These are phyloP conservation scores for Antrodiella citrinella DNA, from an alignment of 768 basidiomycete genomes.

Conservation along the genomic window DNA sequence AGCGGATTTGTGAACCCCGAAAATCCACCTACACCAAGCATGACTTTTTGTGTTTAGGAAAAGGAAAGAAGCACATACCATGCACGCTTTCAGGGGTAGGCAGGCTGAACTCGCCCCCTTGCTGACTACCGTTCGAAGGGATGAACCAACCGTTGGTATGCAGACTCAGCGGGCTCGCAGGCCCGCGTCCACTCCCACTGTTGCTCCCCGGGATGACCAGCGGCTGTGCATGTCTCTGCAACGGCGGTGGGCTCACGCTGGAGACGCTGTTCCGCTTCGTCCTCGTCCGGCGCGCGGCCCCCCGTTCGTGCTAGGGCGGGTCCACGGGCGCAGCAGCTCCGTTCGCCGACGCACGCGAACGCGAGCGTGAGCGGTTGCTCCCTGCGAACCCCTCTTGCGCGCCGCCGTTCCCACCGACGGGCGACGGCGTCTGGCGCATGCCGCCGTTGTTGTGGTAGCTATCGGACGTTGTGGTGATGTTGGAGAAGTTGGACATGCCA, in stretches of 20 bases:
- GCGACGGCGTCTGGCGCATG: conserved; percentile 16
- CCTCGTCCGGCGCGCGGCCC: conserved; percentile 35
- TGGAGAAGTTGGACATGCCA: background rate
- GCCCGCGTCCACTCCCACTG: conserved; percentile 13
- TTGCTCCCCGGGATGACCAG: conserved; percentile 57
- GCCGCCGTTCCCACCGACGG: conserved; percentile 13
- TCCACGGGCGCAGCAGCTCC: too few relatives aligned
- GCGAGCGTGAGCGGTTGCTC: conserved; percentile 35
- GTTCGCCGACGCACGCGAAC: too few relatives aligned
- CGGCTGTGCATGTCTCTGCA: conserved; percentile 40
- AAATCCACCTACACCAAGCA: conserved; percentile 13
- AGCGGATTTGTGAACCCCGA: conserved; percentile 16
- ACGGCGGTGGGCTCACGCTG: conserved; percentile 44
- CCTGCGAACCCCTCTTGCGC: too few relatives aligned
- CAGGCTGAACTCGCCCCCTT: conserved; percentile 16
- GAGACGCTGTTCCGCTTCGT: conserved; percentile 53
- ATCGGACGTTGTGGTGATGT: conserved; percentile 24
- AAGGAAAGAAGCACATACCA: conserved; percentile 10
- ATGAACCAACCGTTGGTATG: conserved; percentile 22
- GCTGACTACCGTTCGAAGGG: conserved; percentile 1
- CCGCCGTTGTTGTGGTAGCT: conserved; percentile 8
- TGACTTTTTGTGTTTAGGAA: too few relatives aligned
- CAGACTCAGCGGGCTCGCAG: conserved; percentile 23
- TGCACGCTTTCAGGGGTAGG: conserved; percentile 25
- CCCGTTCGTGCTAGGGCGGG: conserved; percentile 27